These are phyloP conservation scores for Annulohypoxylon truncatum DNA, from an alignment of 2,329 filamentous ascomycete genomes.

Conservation along the genomic window DNA sequence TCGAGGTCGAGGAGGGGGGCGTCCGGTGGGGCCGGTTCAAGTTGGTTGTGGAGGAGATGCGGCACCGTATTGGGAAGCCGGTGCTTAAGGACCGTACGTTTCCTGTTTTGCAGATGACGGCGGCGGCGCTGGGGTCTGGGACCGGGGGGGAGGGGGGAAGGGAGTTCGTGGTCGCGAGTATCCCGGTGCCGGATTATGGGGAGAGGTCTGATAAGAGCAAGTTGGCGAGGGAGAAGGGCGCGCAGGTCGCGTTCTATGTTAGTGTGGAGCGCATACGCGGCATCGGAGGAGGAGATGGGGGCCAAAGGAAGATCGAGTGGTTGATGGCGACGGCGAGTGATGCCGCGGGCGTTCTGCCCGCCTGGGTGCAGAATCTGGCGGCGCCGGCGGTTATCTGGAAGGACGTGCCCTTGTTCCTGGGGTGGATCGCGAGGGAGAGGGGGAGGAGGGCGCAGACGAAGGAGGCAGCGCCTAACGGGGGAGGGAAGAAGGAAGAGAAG, in stretches of 20 bases:
- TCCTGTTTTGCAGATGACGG: slow-evolving; percentile 72
- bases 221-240: slow-evolving; percentile 56
- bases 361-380: slow-evolving; percentile 72
- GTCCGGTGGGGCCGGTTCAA: slow-evolving; percentile 61
- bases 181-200: slow-evolving; percentile 62
- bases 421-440: slow-evolving; percentile 67
- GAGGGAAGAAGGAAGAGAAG: not conserved
- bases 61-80: slow-evolving; percentile 68
- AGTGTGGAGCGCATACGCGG: slow-evolving; percentile 72
- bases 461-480: not conserved
- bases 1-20: slow-evolving; percentile 54
- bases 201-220: slow-evolving; percentile 45
- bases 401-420: slow-evolving; percentile 76
- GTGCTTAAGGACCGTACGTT: slow-evolving; percentile 74
- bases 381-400: slow-evolving; percentile 73
- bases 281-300: slow-evolving; percentile 47
- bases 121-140: slow-evolving; percentile 46
- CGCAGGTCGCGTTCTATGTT: slow-evolving; percentile 70
- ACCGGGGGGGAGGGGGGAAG: slow-evolving; percentile 17
- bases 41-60: slow-evolving; percentile 71
- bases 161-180: slow-evolving; percentile 69
- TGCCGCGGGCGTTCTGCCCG: slow-evolving; percentile 74
- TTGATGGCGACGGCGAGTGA: slow-evolving; percentile 81
- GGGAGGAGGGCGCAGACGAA: slow-evolving; percentile 33
- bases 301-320: slow-evolving; percentile 69